Conservation (phyloP, 305 asterid species). For the Caryopteris hybrid region DNA sequence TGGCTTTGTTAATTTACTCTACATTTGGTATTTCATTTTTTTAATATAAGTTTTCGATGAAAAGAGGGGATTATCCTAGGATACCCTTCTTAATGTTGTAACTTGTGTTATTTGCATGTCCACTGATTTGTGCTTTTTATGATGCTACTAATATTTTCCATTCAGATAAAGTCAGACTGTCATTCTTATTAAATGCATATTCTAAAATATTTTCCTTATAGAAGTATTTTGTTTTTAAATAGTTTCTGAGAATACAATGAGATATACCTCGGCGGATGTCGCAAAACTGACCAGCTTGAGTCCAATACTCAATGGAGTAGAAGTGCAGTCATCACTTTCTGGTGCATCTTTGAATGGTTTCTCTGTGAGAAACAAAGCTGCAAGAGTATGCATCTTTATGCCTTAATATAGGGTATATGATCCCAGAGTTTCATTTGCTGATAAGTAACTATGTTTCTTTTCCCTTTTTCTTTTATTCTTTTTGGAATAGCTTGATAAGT, state of each 20-base stretch:
- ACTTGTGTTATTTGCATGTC: neutral
- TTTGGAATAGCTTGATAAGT: constrained; percentile 53
- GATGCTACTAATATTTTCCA: neutral
- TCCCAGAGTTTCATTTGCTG: constrained; percentile 18
- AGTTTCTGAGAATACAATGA: constrained; percentile 60
- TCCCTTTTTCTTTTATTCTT: constrained; percentile 10
- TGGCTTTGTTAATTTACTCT: neutral
- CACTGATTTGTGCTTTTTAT: neutral
- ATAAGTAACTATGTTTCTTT: constrained; percentile 3
- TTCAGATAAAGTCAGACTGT: neutral
- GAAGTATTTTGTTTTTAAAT: constrained; percentile 18
- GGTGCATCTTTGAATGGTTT: constrained; percentile 44
- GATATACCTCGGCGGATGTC: constrained; percentile 64
- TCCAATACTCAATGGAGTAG: constrained; percentile 44
- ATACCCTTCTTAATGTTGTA: neutral
- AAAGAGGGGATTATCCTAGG: too few species aligned
- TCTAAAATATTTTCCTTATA: neutral
- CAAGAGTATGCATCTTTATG: constrained; percentile 49
- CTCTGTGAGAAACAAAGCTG: constrained; percentile 34
- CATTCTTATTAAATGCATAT: neutral
- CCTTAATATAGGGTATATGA: constrained; percentile 9
- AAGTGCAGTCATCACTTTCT: constrained; percentile 43
- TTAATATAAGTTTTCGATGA: too few species aligned
- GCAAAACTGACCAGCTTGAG: constrained; percentile 51
- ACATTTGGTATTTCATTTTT: neutral